Evolutionary conservation across 1,284 basidiomycete genomes (phyloP), one percentile per base, ranked within the genome.

Genomic region (Cryptococcus sp.): DNA sequence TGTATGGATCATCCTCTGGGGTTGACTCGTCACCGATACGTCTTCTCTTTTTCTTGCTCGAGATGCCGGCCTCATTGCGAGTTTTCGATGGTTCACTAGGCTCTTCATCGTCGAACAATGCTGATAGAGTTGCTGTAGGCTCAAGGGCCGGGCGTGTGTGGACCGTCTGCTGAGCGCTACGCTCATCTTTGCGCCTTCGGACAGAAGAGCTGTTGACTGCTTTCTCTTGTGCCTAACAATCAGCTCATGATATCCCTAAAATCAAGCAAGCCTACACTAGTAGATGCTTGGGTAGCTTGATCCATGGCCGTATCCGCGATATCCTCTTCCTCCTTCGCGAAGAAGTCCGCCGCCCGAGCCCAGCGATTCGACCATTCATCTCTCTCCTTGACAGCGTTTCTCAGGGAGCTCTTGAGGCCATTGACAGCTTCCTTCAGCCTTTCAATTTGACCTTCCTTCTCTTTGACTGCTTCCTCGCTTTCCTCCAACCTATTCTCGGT

Each of bases 401-500:
- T 18, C 39, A 56, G 18, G 13, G 19, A 19, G n/a, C 32, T 31
- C 43, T 53, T 53, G 48, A 51, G 1, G 18, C 16, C 36, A 16
- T 16, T 19, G 7, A 19, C 46, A 43, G 32, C 45, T 14, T 40
- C 47, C 21, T 53, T 39, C 47, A 36, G 31, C 7, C 31, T 36
- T n/a, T 31, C 40, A 11, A 24, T 41, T 25, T 48, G 32, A 23
- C 9, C 28, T 32, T 51, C 45, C 16, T 24, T 36, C 25, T 36
- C 47, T 21, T 47, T 41, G 23, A 56, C 25, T 24, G n/a, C 11
- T 24, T 50, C 46, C 21, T 57, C 41, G 0, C 51, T 48, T 2
- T 42, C 40, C 45, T 63, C 69, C 14, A 65, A 55, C 48, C 50
- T 46, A 36, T 69, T 69, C 53, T 73, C 70, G 3, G 61, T 70